Percentiles rank a stretch among this genome's conserved stretches.
Conservation (phyloP, 169 alveolate genomes). For the Cardiosporidium cionae region DNA sequence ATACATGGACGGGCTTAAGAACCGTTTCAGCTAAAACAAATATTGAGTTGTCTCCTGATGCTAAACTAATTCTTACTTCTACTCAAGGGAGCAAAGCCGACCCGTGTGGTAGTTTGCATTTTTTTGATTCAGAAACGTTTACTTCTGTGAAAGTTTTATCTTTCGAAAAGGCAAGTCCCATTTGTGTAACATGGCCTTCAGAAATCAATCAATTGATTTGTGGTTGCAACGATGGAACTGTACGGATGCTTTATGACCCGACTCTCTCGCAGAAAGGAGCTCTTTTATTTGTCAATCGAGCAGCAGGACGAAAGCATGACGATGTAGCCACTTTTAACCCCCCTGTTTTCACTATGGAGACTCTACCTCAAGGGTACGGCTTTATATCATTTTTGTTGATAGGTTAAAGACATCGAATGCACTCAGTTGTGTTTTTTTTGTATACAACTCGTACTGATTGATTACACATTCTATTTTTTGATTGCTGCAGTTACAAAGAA, state of each 20-base stretch:
- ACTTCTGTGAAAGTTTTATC: not conserved
- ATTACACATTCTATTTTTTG: too few species aligned
- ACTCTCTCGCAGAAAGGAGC: slow-evolving; percentile 8
- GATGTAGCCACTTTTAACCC: slow-evolving; percentile 1
- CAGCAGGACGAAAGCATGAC: slow-evolving; percentile 1
- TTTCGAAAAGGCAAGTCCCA: not conserved
- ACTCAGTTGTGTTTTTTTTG: not conserved
- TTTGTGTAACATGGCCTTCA: slow-evolving; percentile 1
- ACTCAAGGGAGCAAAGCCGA: not conserved
- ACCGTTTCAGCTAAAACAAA: not conserved
- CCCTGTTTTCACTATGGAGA: not conserved
- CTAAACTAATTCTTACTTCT: not conserved
- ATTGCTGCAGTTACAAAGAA: slow-evolving; percentile 8
- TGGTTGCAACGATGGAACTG: not conserved
- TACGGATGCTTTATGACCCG: not conserved
- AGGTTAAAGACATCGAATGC: not conserved
- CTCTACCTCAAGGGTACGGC: not conserved
- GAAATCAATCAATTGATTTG: slow-evolving; percentile 10
- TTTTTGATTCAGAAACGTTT: not conserved
- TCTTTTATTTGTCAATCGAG: slow-evolving; percentile 1
- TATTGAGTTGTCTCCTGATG: slow-evolving; percentile 25
- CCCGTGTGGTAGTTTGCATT: not conserved
- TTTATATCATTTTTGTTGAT: not conserved
- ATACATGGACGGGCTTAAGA: not conserved
- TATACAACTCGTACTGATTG: slow-evolving; percentile 9